Conservation (phyloP, 768 basidiomycete species). For the Rickenella mellea region DNA sequence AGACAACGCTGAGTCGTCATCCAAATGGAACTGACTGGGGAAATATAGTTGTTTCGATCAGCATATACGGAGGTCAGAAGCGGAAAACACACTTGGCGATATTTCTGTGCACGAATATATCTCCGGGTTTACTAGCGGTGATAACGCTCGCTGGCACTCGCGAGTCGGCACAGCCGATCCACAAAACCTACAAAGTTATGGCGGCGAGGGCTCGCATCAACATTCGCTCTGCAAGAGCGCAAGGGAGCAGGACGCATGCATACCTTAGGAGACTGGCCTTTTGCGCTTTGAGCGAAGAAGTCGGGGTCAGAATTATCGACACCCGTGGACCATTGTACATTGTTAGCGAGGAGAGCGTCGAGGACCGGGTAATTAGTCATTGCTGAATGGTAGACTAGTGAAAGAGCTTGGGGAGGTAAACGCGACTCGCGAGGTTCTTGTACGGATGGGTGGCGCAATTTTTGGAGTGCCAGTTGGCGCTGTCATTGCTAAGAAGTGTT, state of each 20-base stretch:
- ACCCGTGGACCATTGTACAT: constrained; percentile 62
- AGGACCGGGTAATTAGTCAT: constrained; percentile 17
- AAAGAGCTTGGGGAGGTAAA: too few relatives aligned
- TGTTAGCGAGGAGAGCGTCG: constrained; percentile 33
- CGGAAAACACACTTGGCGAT: constrained; percentile 64
- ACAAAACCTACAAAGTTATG: constrained; percentile 42
- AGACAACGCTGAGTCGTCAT: constrained; percentile 64
- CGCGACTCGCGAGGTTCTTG: too few relatives aligned
- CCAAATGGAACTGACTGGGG: constrained; percentile 57
- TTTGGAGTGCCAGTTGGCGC: too few relatives aligned
- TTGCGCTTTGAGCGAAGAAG: constrained; percentile 52
- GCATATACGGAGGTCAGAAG: background rate
- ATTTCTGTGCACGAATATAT: constrained; percentile 78
- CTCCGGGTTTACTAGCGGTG: constrained; percentile 62
- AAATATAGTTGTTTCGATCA: background rate
- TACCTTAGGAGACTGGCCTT: constrained; percentile 64
- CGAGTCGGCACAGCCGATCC: constrained; percentile 81
- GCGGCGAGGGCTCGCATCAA: background rate
- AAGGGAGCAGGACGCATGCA: constrained; percentile 9
- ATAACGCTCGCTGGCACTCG: constrained; percentile 75
- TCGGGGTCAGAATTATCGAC: constrained; percentile 44
- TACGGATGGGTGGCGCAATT: too few relatives aligned
- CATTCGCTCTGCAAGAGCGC: background rate
- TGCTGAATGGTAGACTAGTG: too few relatives aligned
- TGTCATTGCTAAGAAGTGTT: too few relatives aligned